These are phyloP conservation scores for Claviceps fusiformis DNA, from an alignment of 2,329 filamentous ascomycete species.

Conservation along the genomic window DNA sequence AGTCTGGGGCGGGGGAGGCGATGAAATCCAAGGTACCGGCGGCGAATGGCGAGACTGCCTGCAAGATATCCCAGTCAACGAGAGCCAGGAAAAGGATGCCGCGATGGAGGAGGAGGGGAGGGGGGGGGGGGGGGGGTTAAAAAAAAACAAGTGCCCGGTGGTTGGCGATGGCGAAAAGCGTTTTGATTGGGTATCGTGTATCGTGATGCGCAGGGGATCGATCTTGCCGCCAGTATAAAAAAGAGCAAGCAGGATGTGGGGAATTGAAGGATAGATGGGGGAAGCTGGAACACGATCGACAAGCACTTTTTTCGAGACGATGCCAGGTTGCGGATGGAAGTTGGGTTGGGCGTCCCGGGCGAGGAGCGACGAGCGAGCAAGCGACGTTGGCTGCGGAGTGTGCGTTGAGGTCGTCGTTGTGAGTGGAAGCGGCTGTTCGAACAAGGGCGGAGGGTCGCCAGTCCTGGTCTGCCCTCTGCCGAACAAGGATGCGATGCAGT, in stretches of 20 bases:
- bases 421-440: constrained; percentile 1
- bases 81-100: neutral
- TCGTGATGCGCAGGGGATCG: constrained; percentile 1
- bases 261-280: neutral
- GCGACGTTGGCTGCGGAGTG: constrained; percentile 2
- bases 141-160: neutral
- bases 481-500: constrained; percentile 3
- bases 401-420: neutral
- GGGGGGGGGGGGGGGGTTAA: no score
- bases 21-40: neutral
- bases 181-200: neutral
- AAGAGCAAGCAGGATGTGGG: neutral
- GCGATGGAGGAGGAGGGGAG: neutral
- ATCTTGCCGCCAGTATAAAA: neutral
- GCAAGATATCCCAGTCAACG: neutral
- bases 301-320: neutral
- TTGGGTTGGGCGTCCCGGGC: neutral
- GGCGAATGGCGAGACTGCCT: neutral
- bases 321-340: neutral
- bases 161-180: neutral
- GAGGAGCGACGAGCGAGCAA: neutral
- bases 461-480: neutral
- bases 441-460: constrained; percentile 4
- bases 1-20: no score
- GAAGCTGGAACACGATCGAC: neutral